These are phyloP conservation scores for Rhodotorula sp. DNA, from an alignment of 1,284 basidiomycete genomes.

Conservation along the genomic window DNA sequence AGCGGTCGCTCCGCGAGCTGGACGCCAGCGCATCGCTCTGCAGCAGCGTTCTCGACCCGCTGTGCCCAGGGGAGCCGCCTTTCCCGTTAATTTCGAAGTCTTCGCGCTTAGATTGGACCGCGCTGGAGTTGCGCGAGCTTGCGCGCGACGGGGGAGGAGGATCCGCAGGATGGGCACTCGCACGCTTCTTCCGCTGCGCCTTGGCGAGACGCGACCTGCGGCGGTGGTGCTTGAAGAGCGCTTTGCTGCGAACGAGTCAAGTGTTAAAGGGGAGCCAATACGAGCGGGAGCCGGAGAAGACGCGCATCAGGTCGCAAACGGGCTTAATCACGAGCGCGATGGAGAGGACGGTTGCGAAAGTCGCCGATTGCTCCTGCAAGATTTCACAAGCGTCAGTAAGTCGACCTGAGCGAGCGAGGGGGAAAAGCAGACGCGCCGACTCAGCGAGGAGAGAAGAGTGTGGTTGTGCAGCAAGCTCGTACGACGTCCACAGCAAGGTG, in stretches of 20 bases:
- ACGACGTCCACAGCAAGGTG: slow-evolving; percentile 15
- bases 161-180: not conserved
- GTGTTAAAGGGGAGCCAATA: not conserved
- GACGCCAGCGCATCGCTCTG: too few relatives aligned
- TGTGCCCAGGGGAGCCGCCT: too few relatives aligned
- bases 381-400: fast-evolving
- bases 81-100: too few relatives aligned
- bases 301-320: slow-evolving; percentile 20
- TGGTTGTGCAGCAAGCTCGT: slow-evolving; percentile 15
- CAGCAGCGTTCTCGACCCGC: too few relatives aligned
- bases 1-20: too few relatives aligned
- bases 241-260: not conserved
- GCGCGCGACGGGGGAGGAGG: not conserved
- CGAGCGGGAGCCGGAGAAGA: not conserved
- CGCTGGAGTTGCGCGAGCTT: too few relatives aligned
- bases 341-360: slow-evolving; percentile 17
- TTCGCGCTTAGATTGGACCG: too few relatives aligned
- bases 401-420: not conserved
- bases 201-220: not conserved
- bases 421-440: not conserved
- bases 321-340: slow-evolving; percentile 21
- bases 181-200: too few relatives aligned
- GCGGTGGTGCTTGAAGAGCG: not conserved
- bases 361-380: slow-evolving; percentile 19
- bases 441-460: slow-evolving; percentile 14